Evolutionary conservation across 2,329 filamentous ascomycete species (phyloP), one percentile per base, ranked within the genome.

Genomic region (Colletotrichum coccodes): DNA sequence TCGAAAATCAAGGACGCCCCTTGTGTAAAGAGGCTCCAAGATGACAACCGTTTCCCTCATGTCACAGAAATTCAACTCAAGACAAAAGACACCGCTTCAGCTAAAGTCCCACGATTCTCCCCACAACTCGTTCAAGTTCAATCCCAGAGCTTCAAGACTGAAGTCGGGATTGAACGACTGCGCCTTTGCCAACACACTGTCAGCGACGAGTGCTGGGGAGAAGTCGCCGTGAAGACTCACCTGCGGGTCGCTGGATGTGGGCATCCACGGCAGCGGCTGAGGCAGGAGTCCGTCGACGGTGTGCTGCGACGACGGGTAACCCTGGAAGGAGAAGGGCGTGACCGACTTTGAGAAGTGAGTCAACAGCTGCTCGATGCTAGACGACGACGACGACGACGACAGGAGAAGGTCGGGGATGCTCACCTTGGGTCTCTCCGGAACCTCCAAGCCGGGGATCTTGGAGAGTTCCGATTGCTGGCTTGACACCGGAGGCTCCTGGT

Each of bases 61-160:
- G 28, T 46, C 28, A 46, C 34, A 32, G 52, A 49, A 63, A 61
- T 54, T 36, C 40, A 57, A 49, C 23, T 47, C 26, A n/a, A 28
- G 36, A 32, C 32, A 44, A 61, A 56, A 61, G 42, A 53, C 57
- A 42, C 61, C 30, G 36, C 34, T 63, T 76, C 73, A 81, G 64
- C 79, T 80, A 68, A 81, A 73, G 71, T 83, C 81, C 82, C 82
- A 84, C 60, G 80, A 80, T 71, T 86, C 85, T 46, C 84, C 86
- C 86, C 86, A 88, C 60, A 88, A 78, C 71, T 88, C 86, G 68
- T 87, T 87, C 58, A 88, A 75, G 70, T 87, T 86, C 61, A 86
- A 79, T 4, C 86, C 86, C 56, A 88, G 76, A 49, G 86, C 77
- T 73, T 87, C 86, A 57, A 88, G 81, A 72, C 82, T 87, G 68